Evolutionary conservation across 306 rosid species (phyloP).

Genomic region (Astragalus glycyphyllos): DNA sequence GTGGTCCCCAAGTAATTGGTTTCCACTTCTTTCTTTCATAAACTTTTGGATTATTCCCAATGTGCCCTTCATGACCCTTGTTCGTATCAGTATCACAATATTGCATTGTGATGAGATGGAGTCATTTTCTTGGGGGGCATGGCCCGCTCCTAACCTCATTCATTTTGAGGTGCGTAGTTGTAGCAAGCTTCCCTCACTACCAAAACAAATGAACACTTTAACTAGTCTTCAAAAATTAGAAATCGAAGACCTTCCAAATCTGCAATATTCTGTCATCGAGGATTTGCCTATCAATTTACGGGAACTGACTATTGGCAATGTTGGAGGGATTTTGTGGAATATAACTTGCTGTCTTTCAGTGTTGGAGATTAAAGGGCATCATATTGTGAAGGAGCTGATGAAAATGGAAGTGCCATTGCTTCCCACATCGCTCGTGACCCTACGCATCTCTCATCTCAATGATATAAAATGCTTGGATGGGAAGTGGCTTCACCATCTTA

Average conservation of each 20-base stretch:
- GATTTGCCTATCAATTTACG: constrained; percentile 3
- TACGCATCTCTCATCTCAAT: rapidly evolving
- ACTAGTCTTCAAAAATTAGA: background rate
- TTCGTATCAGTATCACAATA: no score
- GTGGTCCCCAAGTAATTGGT: no score
- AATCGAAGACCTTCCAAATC: background rate
- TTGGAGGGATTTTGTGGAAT: background rate
- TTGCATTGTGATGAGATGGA: background rate
- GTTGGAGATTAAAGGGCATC: background rate
- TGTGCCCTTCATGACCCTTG: no score
- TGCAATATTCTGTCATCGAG: background rate
- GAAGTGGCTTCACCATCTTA: constrained; percentile 5
- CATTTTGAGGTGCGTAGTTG: background rate
- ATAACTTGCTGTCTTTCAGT: background rate
- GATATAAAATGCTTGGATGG: background rate
- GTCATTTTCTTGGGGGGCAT: background rate
- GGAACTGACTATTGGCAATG: background rate
- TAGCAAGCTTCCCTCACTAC: background rate
- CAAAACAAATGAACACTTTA: background rate
- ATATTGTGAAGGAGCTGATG: background rate
- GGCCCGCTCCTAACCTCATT: background rate
- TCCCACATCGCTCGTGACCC: background rate
- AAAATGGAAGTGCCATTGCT: background rate
- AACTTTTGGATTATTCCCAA: no score
- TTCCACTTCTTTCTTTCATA: no score